phyloP scores from a whole-genome alignment of 495 filamentous ascomycete genomes.

The Xylaria longipes region DNA sequence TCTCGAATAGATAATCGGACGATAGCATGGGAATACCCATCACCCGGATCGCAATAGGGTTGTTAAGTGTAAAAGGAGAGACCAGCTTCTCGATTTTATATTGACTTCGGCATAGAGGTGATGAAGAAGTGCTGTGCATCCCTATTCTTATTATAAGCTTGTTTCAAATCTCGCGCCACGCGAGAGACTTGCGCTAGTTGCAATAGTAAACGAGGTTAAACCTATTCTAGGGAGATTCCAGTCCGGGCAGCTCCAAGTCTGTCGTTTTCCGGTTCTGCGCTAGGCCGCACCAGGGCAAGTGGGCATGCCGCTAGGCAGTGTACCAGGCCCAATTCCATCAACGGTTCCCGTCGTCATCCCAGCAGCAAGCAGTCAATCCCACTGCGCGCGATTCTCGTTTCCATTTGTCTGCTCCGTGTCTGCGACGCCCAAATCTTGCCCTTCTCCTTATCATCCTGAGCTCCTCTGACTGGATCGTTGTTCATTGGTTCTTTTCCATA shows the following conservation, averaged over 20 bases:
- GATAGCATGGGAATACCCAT: not conserved
- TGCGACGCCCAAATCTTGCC: not conserved
- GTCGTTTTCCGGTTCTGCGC: not conserved
- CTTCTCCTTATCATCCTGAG: not conserved
- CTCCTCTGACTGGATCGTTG: slow-evolving; percentile 17
- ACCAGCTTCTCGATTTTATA: not conserved
- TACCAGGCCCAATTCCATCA: slow-evolving; percentile 2
- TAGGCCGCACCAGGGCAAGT: not conserved
- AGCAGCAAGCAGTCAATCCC: slow-evolving; percentile 21
- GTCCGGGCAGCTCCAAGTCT: slow-evolving; percentile 2
- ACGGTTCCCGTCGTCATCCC: slow-evolving; percentile 22
- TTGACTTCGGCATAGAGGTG: not conserved
- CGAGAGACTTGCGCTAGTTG: not conserved
- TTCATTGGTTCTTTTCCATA: slow-evolving; percentile 8
- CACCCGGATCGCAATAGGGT: not conserved
- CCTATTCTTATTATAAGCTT: slow-evolving; percentile 9
- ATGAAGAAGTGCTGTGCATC: not conserved
- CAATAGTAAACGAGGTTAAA: not conserved
- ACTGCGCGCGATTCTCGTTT: slow-evolving; percentile 11
- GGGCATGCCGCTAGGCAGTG: not conserved
- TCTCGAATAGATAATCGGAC: no score
- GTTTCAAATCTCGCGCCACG: slow-evolving; percentile 17
- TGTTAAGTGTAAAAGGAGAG: not conserved
- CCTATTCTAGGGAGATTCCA: not conserved
- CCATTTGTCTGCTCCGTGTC: slow-evolving; percentile 3